Base-by-base conservation (phyloP, 2,329 filamentous ascomycete genomes). In the Aureobasidium sp. region DNA sequence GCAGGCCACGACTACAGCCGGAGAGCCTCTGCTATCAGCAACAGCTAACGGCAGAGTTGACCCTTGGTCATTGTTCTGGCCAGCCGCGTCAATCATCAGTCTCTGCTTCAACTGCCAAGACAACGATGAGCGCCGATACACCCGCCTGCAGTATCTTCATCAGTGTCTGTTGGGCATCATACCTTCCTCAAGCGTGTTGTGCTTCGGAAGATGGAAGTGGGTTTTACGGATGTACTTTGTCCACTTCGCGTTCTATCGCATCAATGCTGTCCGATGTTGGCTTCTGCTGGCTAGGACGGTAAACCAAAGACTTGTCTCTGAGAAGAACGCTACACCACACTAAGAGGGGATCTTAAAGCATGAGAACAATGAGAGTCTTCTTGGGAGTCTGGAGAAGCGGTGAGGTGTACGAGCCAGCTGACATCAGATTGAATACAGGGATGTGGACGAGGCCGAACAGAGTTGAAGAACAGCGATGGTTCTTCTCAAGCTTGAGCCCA, bases 221-320 rank as follows among this genome's bases (percentile, higher is more conserved):
- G 85, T 96, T 57, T 97, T 96, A 82, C 81, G 82, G 90, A 95
- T 87, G 90, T 92, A 77, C 85, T 96, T 97, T 96, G 90, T 88
- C 83, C 90, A 90, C 82, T 86, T 81, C 64, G 67, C 64, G 63
- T 61, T 36, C 29, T 15, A 15, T 48, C 59, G 36, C 72, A 59
- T 81, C 71, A 72, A 79, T 76, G 86, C 88, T 87, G 85, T 87
- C 84, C 84, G 60, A 70, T 72, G 67, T 65, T 71, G 53, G 63
- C 64, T 53, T 57, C 64, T 64, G 67, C 32, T 24, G 26, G 52
- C 51, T 57, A 36, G 47, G 69, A 70, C 71, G 63, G 89, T 87
- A 92, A 88, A 80, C 39, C 88, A 96, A 96, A 97, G 92, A 94
- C 90, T 79, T 86, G 87, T 96, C 90, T 87, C 81, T 75, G 88